Evolutionary conservation across 2,329 filamentous ascomycete species (phyloP).

Genomic region (Penicillium brevicompactum): DNA sequence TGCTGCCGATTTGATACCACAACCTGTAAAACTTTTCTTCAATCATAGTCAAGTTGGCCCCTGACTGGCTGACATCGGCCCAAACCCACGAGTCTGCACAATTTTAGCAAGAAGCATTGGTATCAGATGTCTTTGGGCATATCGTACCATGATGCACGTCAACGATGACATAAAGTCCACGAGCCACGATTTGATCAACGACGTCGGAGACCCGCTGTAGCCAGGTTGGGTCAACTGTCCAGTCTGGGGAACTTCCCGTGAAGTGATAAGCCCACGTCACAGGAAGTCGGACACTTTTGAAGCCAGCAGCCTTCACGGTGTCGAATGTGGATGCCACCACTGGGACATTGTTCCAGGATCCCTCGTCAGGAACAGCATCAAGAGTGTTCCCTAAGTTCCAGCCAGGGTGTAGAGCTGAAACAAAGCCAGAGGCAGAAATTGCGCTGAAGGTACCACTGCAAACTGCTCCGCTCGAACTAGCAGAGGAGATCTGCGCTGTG

Average conservation of each 20-base stretch:
- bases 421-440: constrained; percentile 51
- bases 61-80: constrained; percentile 53
- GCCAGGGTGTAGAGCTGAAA: constrained; percentile 56
- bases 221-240: constrained; percentile 58
- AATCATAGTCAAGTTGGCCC: constrained; percentile 54
- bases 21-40: constrained; percentile 59
- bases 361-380: constrained; percentile 59
- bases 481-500: background rate
- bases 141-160: constrained; percentile 58
- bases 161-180: constrained; percentile 56
- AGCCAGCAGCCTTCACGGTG: constrained; percentile 55
- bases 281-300: constrained; percentile 61
- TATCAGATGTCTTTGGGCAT: background rate
- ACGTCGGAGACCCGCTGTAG: constrained; percentile 61
- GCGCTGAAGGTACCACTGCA: constrained; percentile 49
- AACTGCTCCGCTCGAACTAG: constrained; percentile 9
- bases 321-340: constrained; percentile 55
- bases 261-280: constrained; percentile 64
- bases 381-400: constrained; percentile 66
- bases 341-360: constrained; percentile 60
- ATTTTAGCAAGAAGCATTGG: background rate
- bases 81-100: constrained; percentile 55
- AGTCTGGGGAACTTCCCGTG: constrained; percentile 51
- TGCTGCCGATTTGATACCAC: constrained; percentile 61
- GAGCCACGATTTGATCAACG: constrained; percentile 56